phyloP scores from a whole-genome alignment of 2,329 filamentous ascomycete genomes.

The Colletotrichum nymphaeae region DNA sequence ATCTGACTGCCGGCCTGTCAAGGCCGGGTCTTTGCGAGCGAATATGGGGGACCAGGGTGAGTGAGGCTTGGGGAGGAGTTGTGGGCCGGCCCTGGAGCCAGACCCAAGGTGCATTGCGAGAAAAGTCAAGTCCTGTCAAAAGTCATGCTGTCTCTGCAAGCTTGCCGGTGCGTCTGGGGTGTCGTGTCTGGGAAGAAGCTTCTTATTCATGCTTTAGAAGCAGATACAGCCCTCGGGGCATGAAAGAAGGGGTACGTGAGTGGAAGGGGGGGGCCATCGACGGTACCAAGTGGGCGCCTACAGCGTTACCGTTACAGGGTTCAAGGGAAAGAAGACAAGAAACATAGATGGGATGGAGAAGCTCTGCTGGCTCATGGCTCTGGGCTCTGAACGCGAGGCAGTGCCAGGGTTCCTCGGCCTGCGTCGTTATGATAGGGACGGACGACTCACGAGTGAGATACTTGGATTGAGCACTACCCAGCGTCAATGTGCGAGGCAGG shows the following conservation, averaged over 20 bases:
- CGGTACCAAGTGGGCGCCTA: conserved; percentile 17
- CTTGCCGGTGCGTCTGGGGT: conserved; percentile 26
- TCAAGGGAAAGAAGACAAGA: not conserved
- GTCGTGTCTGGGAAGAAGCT: conserved; percentile 30
- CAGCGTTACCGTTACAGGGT: conserved; percentile 1
- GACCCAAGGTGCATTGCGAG: conserved; percentile 18
- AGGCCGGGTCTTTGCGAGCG: conserved; percentile 2
- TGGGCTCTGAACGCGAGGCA: not conserved
- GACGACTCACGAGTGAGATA: not conserved
- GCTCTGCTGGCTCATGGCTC: not conserved
- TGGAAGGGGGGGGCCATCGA: conserved; percentile 4
- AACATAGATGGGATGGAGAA: conserved; percentile 27
- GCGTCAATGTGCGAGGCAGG: conserved; percentile 1
- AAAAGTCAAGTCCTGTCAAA: conserved; percentile 21
- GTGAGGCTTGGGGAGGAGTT: not conserved
- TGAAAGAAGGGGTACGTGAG: conserved; percentile 13
- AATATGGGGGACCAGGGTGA: not conserved
- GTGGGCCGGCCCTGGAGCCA: not conserved
- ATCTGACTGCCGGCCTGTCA: not conserved
- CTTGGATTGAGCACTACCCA: not conserved
- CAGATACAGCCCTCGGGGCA: conserved; percentile 25
- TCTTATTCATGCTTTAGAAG: conserved; percentile 27
- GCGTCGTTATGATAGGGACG: not conserved
- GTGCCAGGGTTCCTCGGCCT: not conserved
- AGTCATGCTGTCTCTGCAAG: conserved; percentile 25